A percentile compares a stretch with the other conserved stretches of the same genome.
These are phyloP conservation scores for Candida tammaniensis DNA, from an alignment of 805 yeast genomes.

Conservation along the genomic window DNA sequence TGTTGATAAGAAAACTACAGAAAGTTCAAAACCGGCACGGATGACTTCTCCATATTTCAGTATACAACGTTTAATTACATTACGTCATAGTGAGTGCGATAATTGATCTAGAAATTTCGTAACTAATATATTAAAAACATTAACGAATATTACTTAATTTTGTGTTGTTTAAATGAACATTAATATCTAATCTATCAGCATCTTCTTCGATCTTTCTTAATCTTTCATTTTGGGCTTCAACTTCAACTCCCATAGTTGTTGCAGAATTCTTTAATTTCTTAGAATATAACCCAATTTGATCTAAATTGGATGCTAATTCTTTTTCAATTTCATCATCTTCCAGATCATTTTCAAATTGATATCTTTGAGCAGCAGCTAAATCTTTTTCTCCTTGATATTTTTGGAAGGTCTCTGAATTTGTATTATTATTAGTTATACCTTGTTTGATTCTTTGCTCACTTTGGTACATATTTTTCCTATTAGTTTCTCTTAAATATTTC, in stretches of 20 bases:
- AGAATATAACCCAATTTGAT: constrained; percentile 68
- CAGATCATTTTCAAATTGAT: constrained; percentile 83
- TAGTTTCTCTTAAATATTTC: constrained; percentile 58
- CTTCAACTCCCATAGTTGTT: constrained; percentile 67
- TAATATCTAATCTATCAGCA: constrained; percentile 80
- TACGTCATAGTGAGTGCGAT: no score
- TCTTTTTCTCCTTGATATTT: constrained; percentile 53
- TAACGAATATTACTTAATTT: constrained; percentile 52
- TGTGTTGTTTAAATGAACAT: constrained; percentile 73
- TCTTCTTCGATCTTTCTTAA: constrained; percentile 75
- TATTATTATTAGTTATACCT: constrained; percentile 49
- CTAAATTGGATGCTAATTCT: constrained; percentile 80
- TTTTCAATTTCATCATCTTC: constrained; percentile 93
- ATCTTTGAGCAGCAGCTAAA: constrained; percentile 60
- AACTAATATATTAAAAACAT: not conserved
- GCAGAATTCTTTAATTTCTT: constrained; percentile 73
- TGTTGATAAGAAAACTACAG: no score
- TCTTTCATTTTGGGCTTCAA: constrained; percentile 73
- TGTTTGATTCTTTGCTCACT: constrained; percentile 68
- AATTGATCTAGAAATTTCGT: no score
- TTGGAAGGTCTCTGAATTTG: constrained; percentile 33
- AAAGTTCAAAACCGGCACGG: no score
- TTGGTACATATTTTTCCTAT: constrained; percentile 55
- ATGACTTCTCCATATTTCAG: no score
- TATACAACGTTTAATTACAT: no score